phyloP scores from a whole-genome alignment of 768 basidiomycete species.

The Lentinus brumalis region DNA sequence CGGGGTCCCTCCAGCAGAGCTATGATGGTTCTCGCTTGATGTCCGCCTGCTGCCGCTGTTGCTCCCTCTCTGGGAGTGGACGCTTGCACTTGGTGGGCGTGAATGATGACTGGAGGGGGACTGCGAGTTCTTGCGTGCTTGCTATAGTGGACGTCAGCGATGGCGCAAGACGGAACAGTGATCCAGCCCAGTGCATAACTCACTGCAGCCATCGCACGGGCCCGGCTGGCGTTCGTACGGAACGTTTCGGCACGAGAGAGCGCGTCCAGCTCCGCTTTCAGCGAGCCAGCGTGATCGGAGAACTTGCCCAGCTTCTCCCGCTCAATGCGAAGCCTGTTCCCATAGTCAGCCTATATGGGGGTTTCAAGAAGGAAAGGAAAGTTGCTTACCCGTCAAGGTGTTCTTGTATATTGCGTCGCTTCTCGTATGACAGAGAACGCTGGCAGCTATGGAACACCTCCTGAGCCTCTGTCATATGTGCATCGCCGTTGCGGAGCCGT shows the following conservation, averaged over 20 bases:
- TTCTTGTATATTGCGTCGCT: neutral
- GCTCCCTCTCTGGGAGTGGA: neutral
- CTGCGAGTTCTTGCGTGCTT: neutral
- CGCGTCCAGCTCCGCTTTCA: neutral
- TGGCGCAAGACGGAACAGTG: neutral
- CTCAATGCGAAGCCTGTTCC: neutral
- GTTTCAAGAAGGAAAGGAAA: neutral
- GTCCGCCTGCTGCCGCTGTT: neutral
- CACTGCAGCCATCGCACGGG: neutral
- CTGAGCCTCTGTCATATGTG: neutral
- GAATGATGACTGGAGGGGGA: neutral
- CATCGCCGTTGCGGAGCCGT: constrained; percentile 7
- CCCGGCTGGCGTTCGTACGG: neutral
- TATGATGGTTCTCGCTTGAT: neutral
- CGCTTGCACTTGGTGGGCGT: neutral
- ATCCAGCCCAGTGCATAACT: neutral
- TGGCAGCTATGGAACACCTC: neutral
- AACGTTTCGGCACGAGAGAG: neutral
- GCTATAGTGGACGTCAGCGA: neutral
- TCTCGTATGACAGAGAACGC: neutral
- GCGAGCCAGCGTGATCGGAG: neutral
- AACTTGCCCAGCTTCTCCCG: neutral
- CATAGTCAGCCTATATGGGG: neutral
- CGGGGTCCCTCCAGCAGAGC: neutral
- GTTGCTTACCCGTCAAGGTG: neutral